Evolutionary conservation across 805 yeast species (phyloP), one percentile per base, ranked within the genome.

Genomic region (Zygotorulaspora chibaensis): DNA sequence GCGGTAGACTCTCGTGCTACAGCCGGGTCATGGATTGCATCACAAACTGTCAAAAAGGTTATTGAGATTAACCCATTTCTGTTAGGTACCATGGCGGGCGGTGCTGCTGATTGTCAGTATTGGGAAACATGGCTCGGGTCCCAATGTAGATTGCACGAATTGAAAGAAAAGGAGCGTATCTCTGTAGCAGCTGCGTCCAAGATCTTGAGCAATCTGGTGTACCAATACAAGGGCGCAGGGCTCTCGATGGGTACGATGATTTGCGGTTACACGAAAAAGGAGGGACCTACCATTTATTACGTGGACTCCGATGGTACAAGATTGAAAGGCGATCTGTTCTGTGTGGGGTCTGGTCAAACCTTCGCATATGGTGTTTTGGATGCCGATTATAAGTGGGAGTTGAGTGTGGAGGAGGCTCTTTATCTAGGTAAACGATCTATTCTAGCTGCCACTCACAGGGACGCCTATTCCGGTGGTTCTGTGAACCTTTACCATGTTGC

Each of bases 111-210:
- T 71, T 93, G 99, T 75, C 99, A 93, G 68, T 93, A 76, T 70
- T 93, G 99, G 99, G 98, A 93, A 71, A 87, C 97, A 30, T 93
- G 98, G 98, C 77, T 93, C 50, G 99, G 99, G 52, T 74, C 96
- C 13, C 97, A 93, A 70, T 91, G 98, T 73, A 76, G 99, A 61
- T 71, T 93, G 59, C 95, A 90, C 67, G 99, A 93, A 68, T 76
- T 93, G 61, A 80, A 96, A 64, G 93, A 91, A 67, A 90, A 91
- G 70, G 91, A 89, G 70, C 80, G 99, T 59, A 93, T 93, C 55
- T 81, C 93, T 4, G 98, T 91, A 31, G 93, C 96, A 27, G 96
- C 98, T 9, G 98, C 99, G 8, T 87, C 96, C 26, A 93, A 93
- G 72, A 90, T 93, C 52, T 75, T 93, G 60, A 75, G 91, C 46